These are phyloP conservation scores for Pythium rishiriense DNA, from an alignment of 352 stramenopile species.

Conservation along the genomic window DNA sequence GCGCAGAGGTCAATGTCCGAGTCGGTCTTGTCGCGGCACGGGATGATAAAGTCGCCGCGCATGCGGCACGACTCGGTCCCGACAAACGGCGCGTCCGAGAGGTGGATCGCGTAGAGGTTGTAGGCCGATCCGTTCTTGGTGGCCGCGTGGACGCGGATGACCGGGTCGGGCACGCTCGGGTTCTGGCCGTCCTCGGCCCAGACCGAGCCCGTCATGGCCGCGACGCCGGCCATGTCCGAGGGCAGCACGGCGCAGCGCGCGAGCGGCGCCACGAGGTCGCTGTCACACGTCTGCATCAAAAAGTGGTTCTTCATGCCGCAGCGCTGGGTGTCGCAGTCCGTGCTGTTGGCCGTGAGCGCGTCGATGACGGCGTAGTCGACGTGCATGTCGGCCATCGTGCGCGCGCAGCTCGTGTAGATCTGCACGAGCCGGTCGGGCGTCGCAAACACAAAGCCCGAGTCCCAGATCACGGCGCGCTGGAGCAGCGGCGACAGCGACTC, in stretches of 20 bases:
- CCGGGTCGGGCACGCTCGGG: slow-evolving; percentile 41
- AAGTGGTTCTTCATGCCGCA: slow-evolving; percentile 61
- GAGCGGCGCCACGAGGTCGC: slow-evolving; percentile 33
- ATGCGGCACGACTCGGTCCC: slow-evolving; percentile 50
- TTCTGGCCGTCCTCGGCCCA: slow-evolving; percentile 70
- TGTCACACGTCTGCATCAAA: slow-evolving; percentile 35
- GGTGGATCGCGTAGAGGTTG: slow-evolving; percentile 65
- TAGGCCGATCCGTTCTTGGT: slow-evolving; percentile 13
- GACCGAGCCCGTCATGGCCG: slow-evolving; percentile 35
- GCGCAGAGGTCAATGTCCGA: slow-evolving; percentile 51
- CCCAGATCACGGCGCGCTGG: slow-evolving; percentile 73
- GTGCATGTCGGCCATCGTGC: slow-evolving; percentile 63
- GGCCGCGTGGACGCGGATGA: slow-evolving; percentile 48
- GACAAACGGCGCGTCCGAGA: slow-evolving; percentile 42
- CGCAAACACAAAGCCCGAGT: slow-evolving; percentile 62
- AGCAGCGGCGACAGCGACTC: slow-evolving; percentile 50
- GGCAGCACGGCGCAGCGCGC: slow-evolving; percentile 48
- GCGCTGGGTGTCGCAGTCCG: slow-evolving; percentile 29
- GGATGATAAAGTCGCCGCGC: slow-evolving; percentile 62
- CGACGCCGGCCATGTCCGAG: slow-evolving; percentile 34
- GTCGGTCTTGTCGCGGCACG: slow-evolving; percentile 51
- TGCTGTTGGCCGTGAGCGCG: slow-evolving; percentile 22
- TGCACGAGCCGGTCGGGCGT: slow-evolving; percentile 42
- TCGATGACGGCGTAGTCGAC: slow-evolving; percentile 42
- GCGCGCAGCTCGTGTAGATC: slow-evolving; percentile 55